Percentiles rank a stretch among this genome's conserved stretches.
Conservation (phyloP, 176 grass and related monocot genomes). For the Rhynchospora tenuis region DNA sequence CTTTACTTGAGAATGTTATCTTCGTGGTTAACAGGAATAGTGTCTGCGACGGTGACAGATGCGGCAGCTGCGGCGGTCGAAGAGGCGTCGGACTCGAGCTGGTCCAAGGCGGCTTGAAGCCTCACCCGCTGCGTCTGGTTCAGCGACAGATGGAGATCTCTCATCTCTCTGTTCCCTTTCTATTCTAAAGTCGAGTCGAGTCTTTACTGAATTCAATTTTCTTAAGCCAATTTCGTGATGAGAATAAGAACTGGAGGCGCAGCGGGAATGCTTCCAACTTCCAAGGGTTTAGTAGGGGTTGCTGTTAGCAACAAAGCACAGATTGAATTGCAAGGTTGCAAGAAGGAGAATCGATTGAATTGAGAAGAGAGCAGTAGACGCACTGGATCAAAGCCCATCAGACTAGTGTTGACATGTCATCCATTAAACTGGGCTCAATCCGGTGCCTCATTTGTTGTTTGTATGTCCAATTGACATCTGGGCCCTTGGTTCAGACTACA, state of each 20-base stretch:
- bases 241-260: not conserved
- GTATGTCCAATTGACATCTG: no score
- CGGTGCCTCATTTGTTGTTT: no score
- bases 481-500: no score
- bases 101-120: slow-evolving; percentile 61
- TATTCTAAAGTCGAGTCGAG: not conserved
- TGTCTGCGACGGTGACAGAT: slow-evolving; percentile 62
- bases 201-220: not conserved
- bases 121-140: slow-evolving; percentile 94
- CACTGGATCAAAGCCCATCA: no score
- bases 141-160: slow-evolving; percentile 64
- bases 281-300: not conserved
- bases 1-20: slow-evolving; percentile 91
- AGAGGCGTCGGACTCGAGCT: slow-evolving; percentile 45
- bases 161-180: slow-evolving; percentile 31
- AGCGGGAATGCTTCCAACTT: not conserved
- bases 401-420: no score
- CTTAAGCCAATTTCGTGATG: not conserved
- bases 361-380: no score
- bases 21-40: slow-evolving; percentile 79
- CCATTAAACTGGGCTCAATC: no score
- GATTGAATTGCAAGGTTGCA: no score
- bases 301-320: no score
- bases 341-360: no score
- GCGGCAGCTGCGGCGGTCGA: slow-evolving; percentile 34